These are phyloP conservation scores for Simplicillium aogashimaense DNA, from an alignment of 2,329 filamentous ascomycete genomes.

Conservation along the genomic window DNA sequence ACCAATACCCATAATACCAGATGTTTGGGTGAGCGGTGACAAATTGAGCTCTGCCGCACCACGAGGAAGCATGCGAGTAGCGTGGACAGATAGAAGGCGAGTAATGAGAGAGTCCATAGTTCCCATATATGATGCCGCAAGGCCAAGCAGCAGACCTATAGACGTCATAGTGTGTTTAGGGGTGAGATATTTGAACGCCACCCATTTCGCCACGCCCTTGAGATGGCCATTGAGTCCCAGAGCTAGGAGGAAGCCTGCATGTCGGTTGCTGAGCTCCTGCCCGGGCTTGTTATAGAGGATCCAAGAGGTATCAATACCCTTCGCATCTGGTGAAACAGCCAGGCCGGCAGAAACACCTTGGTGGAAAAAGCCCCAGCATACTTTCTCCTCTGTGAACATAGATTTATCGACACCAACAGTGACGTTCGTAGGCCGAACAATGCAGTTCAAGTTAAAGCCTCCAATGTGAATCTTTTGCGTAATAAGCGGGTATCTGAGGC, in stretches of 20 bases:
- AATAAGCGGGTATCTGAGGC: constrained; percentile 74
- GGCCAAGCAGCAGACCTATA: constrained; percentile 81
- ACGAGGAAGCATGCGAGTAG: constrained; percentile 84
- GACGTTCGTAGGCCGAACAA: constrained; percentile 85
- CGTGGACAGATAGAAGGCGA: constrained; percentile 85
- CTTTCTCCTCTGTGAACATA: constrained; percentile 87
- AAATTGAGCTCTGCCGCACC: constrained; percentile 92
- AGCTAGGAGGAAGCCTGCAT: constrained; percentile 86
- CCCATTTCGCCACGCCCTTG: constrained; percentile 92
- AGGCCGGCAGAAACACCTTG: constrained; percentile 89
- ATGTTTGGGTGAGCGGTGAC: constrained; percentile 87
- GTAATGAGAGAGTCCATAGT: constrained; percentile 97
- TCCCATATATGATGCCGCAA: constrained; percentile 88
- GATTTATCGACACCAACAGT: constrained; percentile 87
- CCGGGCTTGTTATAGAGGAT: constrained; percentile 93
- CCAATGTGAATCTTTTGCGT: constrained; percentile 87
- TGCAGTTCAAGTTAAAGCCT: constrained; percentile 84
- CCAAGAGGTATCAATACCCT: constrained; percentile 97
- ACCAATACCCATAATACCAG: constrained; percentile 94
- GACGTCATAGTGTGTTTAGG: constrained; percentile 99
- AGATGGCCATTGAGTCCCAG: constrained; percentile 90
- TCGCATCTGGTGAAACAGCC: constrained; percentile 79
- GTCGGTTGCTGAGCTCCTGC: constrained; percentile 83
- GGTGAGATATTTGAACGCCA: constrained; percentile 98
- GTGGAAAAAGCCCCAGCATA: constrained; percentile 98